Evolutionary conservation across 495 filamentous ascomycete genomes (phyloP).

Genomic region (Rhypophila decipiens): DNA sequence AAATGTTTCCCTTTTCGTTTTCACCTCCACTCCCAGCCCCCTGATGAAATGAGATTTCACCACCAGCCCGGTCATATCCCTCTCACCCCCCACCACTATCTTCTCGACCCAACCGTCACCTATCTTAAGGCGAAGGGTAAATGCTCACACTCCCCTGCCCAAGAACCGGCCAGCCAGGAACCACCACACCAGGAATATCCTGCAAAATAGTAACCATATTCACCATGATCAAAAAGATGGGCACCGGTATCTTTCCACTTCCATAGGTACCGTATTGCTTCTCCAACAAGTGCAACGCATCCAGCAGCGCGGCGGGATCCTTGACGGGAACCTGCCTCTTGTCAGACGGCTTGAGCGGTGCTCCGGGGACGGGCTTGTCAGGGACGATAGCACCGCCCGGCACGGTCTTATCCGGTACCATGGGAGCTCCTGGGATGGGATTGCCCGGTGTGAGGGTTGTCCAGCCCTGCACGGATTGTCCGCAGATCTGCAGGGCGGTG

Average conservation of each 20-base stretch:
- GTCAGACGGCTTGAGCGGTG: constrained; percentile 15
- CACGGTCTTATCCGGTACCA: constrained; percentile 24
- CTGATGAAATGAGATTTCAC: too few species aligned
- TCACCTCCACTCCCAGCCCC: too few species aligned
- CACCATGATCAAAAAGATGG: constrained; percentile 14
- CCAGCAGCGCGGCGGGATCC: constrained; percentile 10
- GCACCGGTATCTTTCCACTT: constrained; percentile 10
- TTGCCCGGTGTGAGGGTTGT: constrained; percentile 19
- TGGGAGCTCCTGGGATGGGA: constrained; percentile 21
- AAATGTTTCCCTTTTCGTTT: too few species aligned
- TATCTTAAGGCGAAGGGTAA: constrained; percentile 18
- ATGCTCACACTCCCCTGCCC: constrained; percentile 15
- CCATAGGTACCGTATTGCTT: constrained; percentile 13
- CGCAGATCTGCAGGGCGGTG: constrained; percentile 17
- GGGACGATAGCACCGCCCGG: constrained; percentile 28
- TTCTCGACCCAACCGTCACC: too few species aligned
- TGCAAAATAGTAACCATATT: constrained; percentile 15
- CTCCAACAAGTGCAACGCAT: constrained; percentile 13
- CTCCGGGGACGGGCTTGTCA: constrained; percentile 25
- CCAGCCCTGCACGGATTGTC: constrained; percentile 17
- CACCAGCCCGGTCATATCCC: too few species aligned
- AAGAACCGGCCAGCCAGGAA: constrained; percentile 16
- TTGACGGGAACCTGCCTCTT: constrained; percentile 1
- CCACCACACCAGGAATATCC: constrained; percentile 7
- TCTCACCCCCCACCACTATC: neutral